Evolutionary conservation across 2,329 filamentous ascomycete species (phyloP), one percentile per base, ranked within the genome.

Genomic region (Diaporthe batatas): DNA sequence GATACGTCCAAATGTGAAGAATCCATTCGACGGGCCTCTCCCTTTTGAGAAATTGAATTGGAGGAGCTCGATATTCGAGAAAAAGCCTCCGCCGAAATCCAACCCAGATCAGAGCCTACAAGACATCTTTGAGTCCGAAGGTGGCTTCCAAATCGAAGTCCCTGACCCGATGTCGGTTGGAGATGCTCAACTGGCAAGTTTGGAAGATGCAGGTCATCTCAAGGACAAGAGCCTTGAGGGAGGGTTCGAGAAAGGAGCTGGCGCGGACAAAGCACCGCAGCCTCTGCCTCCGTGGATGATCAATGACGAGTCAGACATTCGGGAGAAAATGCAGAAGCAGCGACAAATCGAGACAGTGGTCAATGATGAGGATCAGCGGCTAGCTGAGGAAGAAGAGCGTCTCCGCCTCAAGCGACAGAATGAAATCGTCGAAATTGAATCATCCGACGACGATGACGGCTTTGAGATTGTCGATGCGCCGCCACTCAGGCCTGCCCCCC

Each of bases 31-130:
- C 76, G 96, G 96, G 0, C 94, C 95, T 0, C 82, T 99, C 6
- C 96, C 96, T 0, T 99, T 99, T 78, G 95, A 98, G 77, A 96
- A 94, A 79, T 86, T 98, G 1, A 91, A 93, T 57, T 91, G 89
- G 86, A 91, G 89, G 68, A 91, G 89, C 2, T 88, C 86, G 1
- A 84, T 91, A 2, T 91, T 91, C 73, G 82, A 82, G 6, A 86
- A 85, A 75, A 86, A 84, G 71, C 76, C 78, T 11, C 77, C 77
- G 57, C 55, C 55, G 4, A 29, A 42, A 1, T 54, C 71, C 18
- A 73, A 73, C 16, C 64, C 73, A 34, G 71, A 74, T 32, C 74
- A 79, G 32, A 47, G 68, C 16, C 55, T 75, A 10, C 73, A 77
- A 6, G 79, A 80, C n/a, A 59, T 74, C 12, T 53, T 55, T 3